Evolutionary conservation across 768 basidiomycete species (phyloP).

Genomic region (Suillus bovinus): DNA sequence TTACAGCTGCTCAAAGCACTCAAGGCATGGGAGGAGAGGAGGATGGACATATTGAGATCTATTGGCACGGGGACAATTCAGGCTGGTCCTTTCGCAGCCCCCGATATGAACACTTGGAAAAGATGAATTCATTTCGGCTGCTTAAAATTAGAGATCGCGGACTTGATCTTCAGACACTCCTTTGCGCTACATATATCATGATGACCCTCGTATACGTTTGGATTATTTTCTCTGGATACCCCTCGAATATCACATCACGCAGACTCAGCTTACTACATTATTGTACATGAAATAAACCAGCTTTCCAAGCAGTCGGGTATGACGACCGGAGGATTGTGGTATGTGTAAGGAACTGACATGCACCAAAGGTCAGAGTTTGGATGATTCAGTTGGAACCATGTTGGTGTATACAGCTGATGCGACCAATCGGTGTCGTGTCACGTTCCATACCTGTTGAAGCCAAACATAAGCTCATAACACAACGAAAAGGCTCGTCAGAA

Average conservation of each 20-base stretch:
- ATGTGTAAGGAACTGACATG: neutral
- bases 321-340: neutral
- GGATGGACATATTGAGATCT: conserved; percentile 53
- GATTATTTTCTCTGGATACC: conserved; percentile 12
- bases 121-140: neutral
- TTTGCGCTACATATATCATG: conserved; percentile 16
- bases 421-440: conserved; percentile 49
- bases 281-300: neutral
- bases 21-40: conserved; percentile 80
- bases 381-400: conserved; percentile 45
- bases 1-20: conserved; percentile 75
- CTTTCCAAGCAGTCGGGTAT: neutral
- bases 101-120: conserved; percentile 4
- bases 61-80: conserved; percentile 42
- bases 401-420: conserved; percentile 57
- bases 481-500: neutral
- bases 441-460: conserved; percentile 53
- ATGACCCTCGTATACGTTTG: conserved; percentile 4
- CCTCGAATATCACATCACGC: neutral
- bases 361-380: conserved; percentile 13
- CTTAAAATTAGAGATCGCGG: conserved; percentile 10
- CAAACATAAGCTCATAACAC: neutral
- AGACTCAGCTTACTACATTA: neutral
- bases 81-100: conserved; percentile 15
- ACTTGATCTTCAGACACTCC: conserved; percentile 20